Evolutionary conservation across 1,139 yeast species (phyloP).

Genomic region (Debaryomyces psychrophilus): DNA sequence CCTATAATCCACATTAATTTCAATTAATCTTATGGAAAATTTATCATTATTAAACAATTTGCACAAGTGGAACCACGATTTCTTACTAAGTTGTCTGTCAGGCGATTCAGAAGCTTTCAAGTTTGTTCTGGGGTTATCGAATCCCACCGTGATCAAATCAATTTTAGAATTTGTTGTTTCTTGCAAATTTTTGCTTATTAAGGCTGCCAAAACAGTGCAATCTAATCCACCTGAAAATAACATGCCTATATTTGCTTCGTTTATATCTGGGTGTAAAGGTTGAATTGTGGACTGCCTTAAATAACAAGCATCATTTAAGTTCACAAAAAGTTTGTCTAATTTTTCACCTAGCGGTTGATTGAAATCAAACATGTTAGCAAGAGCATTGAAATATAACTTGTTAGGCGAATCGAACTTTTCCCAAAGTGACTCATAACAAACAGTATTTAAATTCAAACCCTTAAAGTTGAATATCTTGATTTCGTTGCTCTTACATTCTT

Average conservation of each 20-base stretch:
- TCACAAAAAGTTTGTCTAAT: conserved; percentile 22
- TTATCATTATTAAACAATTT: conserved; percentile 35
- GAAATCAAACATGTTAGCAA: conserved; percentile 1
- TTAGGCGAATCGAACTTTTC: neutral
- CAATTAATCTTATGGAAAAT: conserved; percentile 53
- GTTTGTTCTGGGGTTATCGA: conserved; percentile 84
- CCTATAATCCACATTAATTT: conserved; percentile 71
- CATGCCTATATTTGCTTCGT: conserved; percentile 54
- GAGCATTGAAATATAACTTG: conserved; percentile 6
- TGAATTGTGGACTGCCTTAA: conserved; percentile 60
- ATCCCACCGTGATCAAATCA: conserved; percentile 92
- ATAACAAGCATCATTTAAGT: conserved; percentile 44
- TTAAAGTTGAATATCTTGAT: conserved; percentile 46
- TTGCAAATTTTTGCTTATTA: conserved; percentile 33
- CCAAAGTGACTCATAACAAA: conserved; percentile 12
- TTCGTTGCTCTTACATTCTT: conserved; percentile 55
- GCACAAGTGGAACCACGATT: conserved; percentile 59
- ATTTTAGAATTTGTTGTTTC: conserved; percentile 17
- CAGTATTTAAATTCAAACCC: conserved; percentile 18
- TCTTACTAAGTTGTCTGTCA: conserved; percentile 72
- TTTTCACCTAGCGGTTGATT: conserved; percentile 7
- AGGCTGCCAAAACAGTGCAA: conserved; percentile 73
- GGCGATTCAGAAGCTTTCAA: conserved; percentile 69
- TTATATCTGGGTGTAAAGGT: conserved; percentile 46
- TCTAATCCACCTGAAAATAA: conserved; percentile 94